Conservation (phyloP, 345 rosid genomes). For the Iberis pinnata region DNA sequence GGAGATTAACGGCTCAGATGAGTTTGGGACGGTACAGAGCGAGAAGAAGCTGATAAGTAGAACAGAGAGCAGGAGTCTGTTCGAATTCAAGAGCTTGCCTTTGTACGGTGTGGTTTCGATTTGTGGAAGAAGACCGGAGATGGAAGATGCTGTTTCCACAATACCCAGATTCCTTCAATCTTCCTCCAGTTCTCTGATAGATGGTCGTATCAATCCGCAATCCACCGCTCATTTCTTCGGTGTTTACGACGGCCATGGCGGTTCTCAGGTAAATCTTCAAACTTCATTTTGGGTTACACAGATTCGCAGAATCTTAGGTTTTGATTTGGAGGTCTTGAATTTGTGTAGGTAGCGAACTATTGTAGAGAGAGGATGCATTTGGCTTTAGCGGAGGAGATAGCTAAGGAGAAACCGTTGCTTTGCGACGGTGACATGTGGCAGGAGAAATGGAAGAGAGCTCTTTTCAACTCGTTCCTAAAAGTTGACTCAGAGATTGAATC, state of each 20-base stretch:
- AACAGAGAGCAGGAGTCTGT: conserved; percentile 40
- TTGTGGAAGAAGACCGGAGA: conserved; percentile 65
- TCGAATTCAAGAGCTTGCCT: conserved; percentile 32
- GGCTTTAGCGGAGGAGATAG: conserved; percentile 65
- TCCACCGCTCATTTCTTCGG: conserved; percentile 54
- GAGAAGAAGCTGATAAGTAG: conserved; percentile 34
- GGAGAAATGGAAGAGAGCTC: conserved; percentile 53
- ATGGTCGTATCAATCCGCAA: conserved; percentile 26
- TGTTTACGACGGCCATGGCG: conserved; percentile 83
- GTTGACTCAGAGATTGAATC: conserved; percentile 59
- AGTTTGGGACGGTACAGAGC: conserved; percentile 3
- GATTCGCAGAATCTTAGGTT: neutral
- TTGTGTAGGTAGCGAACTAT: conserved; percentile 58
- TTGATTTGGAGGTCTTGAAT: conserved; percentile 13
- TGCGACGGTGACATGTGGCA: conserved; percentile 49
- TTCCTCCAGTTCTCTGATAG: conserved; percentile 29
- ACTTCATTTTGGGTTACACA: too few species aligned
- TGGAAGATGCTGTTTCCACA: conserved; percentile 70
- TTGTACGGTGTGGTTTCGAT: conserved; percentile 61
- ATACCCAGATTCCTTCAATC: conserved; percentile 45
- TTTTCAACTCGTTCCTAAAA: conserved; percentile 46
- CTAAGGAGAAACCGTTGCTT: conserved; percentile 24
- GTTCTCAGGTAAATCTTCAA: conserved; percentile 46
- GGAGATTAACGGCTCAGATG: conserved; percentile 22
- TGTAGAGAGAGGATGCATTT: conserved; percentile 54